These are phyloP conservation scores for Rosa hybrid DNA, from an alignment of 331 rosid genomes.

Conservation along the genomic window DNA sequence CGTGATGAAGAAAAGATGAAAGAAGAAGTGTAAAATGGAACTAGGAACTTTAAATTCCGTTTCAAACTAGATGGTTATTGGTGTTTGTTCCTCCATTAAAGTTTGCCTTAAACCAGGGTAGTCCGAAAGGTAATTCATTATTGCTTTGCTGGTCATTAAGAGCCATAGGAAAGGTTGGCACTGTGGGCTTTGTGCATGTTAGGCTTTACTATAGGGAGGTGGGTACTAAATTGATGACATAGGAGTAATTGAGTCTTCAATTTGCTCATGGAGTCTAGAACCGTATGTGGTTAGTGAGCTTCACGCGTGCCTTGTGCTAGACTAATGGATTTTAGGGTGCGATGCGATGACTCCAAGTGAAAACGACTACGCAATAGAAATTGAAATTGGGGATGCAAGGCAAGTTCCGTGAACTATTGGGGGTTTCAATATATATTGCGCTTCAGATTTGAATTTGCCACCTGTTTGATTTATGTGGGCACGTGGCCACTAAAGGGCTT, in stretches of 20 bases:
- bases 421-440: too few species aligned
- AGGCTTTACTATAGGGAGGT: not conserved
- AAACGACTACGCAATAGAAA: not conserved
- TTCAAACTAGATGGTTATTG: not conserved
- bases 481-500: too few species aligned
- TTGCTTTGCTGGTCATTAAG: not conserved
- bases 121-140: not conserved
- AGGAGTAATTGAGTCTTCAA: not conserved
- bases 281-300: not conserved
- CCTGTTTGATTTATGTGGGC: too few species aligned
- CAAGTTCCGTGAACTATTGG: too few species aligned
- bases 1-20: not conserved
- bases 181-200: not conserved
- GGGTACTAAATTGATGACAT: not conserved
- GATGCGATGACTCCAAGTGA: not conserved
- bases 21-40: too few species aligned
- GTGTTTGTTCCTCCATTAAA: not conserved
- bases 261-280: not conserved
- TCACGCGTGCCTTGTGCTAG: not conserved
- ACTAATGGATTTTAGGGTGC: not conserved
- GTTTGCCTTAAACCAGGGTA: not conserved
- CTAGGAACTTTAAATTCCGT: not conserved
- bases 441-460: too few species aligned
- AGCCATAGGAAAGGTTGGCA: not conserved
- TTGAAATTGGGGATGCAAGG: too few species aligned